These are phyloP conservation scores for Suhomyces taliae DNA, from an alignment of 1,139 yeast species.

Conservation along the genomic window DNA sequence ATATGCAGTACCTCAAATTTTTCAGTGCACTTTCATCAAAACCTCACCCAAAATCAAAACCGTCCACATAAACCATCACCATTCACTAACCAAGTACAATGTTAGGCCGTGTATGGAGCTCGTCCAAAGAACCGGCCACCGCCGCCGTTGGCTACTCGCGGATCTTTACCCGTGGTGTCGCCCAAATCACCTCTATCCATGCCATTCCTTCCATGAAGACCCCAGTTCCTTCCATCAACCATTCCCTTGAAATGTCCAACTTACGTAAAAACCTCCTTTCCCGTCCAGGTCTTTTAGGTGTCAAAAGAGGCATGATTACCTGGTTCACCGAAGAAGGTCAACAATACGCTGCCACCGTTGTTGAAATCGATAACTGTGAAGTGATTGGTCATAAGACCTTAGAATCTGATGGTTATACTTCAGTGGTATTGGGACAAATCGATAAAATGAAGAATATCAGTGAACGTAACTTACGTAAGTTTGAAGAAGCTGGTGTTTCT, in stretches of 20 bases:
- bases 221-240: conserved; percentile 45
- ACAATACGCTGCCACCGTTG: conserved; percentile 75
- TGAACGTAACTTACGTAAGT: conserved; percentile 72
- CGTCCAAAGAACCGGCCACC: not conserved
- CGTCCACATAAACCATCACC: not conserved
- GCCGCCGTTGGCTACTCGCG: conserved; percentile 9
- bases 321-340: conserved; percentile 72
- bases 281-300: conserved; percentile 83
- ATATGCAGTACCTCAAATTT: no score
- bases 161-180: conserved; percentile 35
- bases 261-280: conserved; percentile 64
- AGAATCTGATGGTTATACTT: conserved; percentile 72
- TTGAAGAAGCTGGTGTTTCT: conserved; percentile 75
- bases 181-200: conserved; percentile 54
- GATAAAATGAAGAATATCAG: conserved; percentile 64
- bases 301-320: conserved; percentile 88
- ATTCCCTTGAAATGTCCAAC: conserved; percentile 58
- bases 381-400: conserved; percentile 71
- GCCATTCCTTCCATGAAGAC: conserved; percentile 52
- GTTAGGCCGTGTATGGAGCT: conserved; percentile 6
- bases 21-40: no score
- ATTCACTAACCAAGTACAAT: not conserved
- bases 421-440: conserved; percentile 89
- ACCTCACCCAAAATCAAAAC: no score
- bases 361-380: conserved; percentile 87